These are phyloP conservation scores for Teratosphaeria pseudoeucalypti DNA, from an alignment of 2,329 filamentous ascomycete species.

Conservation along the genomic window DNA sequence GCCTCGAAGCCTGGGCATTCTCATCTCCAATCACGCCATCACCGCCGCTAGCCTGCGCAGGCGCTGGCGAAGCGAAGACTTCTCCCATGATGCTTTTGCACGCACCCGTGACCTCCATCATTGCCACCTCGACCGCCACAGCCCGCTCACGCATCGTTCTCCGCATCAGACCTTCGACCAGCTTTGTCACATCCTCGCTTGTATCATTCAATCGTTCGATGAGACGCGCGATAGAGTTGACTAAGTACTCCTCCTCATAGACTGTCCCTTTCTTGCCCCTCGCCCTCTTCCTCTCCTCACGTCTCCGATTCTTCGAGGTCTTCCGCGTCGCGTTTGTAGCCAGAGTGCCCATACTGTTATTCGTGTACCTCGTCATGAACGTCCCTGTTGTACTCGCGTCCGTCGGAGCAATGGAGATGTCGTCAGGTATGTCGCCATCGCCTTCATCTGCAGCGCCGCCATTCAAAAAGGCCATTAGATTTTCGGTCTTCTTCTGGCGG, in stretches of 20 bases:
- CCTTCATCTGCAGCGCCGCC: slow-evolving; percentile 30
- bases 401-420: slow-evolving; percentile 82
- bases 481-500: slow-evolving; percentile 65
- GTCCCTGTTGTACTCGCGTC: slow-evolving; percentile 68
- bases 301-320: slow-evolving; percentile 75
- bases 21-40: slow-evolving; percentile 1
- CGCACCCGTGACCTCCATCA: slow-evolving; percentile 62
- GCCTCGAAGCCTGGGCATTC: slow-evolving; percentile 12
- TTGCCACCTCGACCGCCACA: slow-evolving; percentile 60
- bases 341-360: slow-evolving; percentile 57
- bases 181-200: slow-evolving; percentile 58
- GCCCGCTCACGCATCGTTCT: slow-evolving; percentile 83
- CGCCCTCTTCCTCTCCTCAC: slow-evolving; percentile 91
- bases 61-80: slow-evolving; percentile 51
- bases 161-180: slow-evolving; percentile 68
- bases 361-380: slow-evolving; percentile 87
- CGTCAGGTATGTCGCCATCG: slow-evolving; percentile 69
- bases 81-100: slow-evolving; percentile 54
- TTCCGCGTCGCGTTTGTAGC: slow-evolving; percentile 65
- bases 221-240: slow-evolving; percentile 74
- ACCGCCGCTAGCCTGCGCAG: slow-evolving; percentile 11
- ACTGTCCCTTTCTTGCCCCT: slow-evolving; percentile 92
- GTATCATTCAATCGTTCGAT: slow-evolving; percentile 70
- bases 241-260: slow-evolving; percentile 95
- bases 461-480: slow-evolving; percentile 82